Percentiles rank a stretch among this genome's conserved stretches.
Evolutionary conservation across 306 rosid species (phyloP).

Genomic region (Cercis canadensis): DNA sequence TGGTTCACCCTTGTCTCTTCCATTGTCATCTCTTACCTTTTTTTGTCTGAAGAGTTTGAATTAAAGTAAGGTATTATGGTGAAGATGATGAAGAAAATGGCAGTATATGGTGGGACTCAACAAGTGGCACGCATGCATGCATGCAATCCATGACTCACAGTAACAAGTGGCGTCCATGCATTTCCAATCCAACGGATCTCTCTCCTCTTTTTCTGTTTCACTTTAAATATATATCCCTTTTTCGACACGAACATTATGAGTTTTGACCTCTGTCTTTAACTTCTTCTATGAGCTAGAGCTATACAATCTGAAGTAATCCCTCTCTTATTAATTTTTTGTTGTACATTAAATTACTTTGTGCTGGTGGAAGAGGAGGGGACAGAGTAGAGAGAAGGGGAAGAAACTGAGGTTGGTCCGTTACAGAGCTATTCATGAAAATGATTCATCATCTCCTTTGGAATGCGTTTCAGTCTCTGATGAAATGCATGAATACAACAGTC

Average conservation of each 20-base stretch:
- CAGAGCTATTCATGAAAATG: background rate
- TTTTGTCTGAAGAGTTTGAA: background rate
- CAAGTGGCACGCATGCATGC: conserved; percentile 88
- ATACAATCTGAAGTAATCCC: too few relatives aligned
- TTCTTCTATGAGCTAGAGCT: too few relatives aligned
- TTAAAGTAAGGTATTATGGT: conserved; percentile 27
- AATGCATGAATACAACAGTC: too few relatives aligned
- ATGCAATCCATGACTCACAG: conserved; percentile 28
- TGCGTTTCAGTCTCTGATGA: conserved; percentile 30
- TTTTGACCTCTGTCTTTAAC: too few relatives aligned
- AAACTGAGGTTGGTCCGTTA: background rate
- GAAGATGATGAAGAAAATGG: conserved; percentile 35
- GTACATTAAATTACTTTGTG: too few relatives aligned
- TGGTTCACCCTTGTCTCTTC: background rate
- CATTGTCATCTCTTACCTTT: background rate
- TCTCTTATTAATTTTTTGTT: too few relatives aligned
- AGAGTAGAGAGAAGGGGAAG: too few relatives aligned
- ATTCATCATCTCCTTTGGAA: conserved; percentile 11
- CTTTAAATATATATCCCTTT: background rate
- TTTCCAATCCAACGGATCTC: conserved; percentile 31
- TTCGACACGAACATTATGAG: too few relatives aligned
- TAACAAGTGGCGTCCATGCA: conserved; percentile 57
- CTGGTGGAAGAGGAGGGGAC: too few relatives aligned
- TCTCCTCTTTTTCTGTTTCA: background rate
- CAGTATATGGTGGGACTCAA: conserved; percentile 25